Conservation (phyloP, 805 yeast species). For the Millerozyma acaciae region DNA sequence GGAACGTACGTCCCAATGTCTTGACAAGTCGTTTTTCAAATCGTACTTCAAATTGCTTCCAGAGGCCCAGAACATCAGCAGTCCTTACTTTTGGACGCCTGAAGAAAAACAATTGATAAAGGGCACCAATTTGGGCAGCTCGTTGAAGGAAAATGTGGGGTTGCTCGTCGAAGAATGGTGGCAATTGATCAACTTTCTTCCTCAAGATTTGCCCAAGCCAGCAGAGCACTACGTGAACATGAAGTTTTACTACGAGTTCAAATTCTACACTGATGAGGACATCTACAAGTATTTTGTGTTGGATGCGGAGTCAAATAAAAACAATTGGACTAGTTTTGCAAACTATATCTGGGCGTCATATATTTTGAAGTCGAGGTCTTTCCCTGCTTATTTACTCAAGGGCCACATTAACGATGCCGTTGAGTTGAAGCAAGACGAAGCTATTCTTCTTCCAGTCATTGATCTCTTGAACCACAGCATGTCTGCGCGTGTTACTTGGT, state of each 20-base stretch:
- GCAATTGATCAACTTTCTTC: slow-evolving; percentile 28
- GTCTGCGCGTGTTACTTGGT: slow-evolving; percentile 63
- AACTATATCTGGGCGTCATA: slow-evolving; percentile 73
- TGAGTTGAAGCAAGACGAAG: slow-evolving; percentile 39
- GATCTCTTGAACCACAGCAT: slow-evolving; percentile 78
- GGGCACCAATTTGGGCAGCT: slow-evolving; percentile 68
- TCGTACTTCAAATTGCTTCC: slow-evolving; percentile 34
- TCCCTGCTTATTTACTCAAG: slow-evolving; percentile 64
- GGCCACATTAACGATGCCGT: slow-evolving; percentile 25
- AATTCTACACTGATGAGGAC: slow-evolving; percentile 36
- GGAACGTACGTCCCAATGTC: slow-evolving; percentile 16
- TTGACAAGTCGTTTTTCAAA: slow-evolving; percentile 18
- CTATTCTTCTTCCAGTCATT: slow-evolving; percentile 72
- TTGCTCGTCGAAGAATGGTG: slow-evolving; percentile 62
- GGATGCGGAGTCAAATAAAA: slow-evolving; percentile 14
- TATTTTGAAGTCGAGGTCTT: slow-evolving; percentile 73
- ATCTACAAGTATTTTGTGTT: slow-evolving; percentile 23
- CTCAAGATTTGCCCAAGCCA: slow-evolving; percentile 28
- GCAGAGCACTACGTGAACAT: slow-evolving; percentile 33
- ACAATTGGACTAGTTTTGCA: slow-evolving; percentile 60
- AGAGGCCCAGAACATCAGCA: slow-evolving; percentile 38
- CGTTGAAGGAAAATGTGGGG: slow-evolving; percentile 45
- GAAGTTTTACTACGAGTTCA: slow-evolving; percentile 42
- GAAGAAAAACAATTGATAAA: slow-evolving; percentile 48
- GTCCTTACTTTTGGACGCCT: slow-evolving; percentile 66